Evolutionary conservation across 1,139 yeast genomes (phyloP).

Genomic region (Suhomyces kunorum): DNA sequence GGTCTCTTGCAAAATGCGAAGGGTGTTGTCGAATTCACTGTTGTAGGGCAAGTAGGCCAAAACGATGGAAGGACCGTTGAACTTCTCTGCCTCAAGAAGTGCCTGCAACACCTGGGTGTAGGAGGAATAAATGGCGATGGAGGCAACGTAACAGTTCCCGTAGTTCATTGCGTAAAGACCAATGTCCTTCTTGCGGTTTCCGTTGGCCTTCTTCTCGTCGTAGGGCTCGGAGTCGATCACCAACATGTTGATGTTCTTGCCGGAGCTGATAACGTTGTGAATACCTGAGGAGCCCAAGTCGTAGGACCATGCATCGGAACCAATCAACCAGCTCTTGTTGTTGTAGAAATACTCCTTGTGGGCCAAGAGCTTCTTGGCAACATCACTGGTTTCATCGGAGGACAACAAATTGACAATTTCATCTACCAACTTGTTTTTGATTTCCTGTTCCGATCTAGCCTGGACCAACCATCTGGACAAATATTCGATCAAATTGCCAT

Average conservation of each 20-base stretch:
- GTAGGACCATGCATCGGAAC: conserved; percentile 94
- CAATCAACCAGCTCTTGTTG: conserved; percentile 77
- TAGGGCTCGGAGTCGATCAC: conserved; percentile 92
- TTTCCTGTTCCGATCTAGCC: conserved; percentile 32
- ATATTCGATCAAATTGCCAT: conserved; percentile 52
- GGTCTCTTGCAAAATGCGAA: conserved; percentile 80
- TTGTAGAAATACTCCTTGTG: conserved; percentile 46
- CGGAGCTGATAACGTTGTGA: conserved; percentile 77
- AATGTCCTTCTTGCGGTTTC: conserved; percentile 81
- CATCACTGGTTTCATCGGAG: conserved; percentile 38
- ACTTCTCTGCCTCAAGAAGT: conserved; percentile 81
- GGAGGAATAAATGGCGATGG: conserved; percentile 90
- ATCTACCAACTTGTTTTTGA: conserved; percentile 28
- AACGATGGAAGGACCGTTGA: conserved; percentile 86
- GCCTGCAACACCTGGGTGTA: conserved; percentile 93
- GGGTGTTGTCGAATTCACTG: conserved; percentile 65
- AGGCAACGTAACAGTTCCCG: conserved; percentile 88
- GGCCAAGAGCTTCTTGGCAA: conserved; percentile 47
- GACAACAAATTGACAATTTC: conserved; percentile 46
- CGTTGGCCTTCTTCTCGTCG: conserved; percentile 28
- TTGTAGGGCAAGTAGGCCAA: conserved; percentile 85
- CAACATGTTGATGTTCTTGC: conserved; percentile 78
- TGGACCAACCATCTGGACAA: conserved; percentile 71
- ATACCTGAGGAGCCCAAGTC: conserved; percentile 92
- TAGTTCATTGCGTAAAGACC: conserved; percentile 96